Conservation (phyloP, 495 filamentous ascomycete species). For the Penicillium dipodomyicola region DNA sequence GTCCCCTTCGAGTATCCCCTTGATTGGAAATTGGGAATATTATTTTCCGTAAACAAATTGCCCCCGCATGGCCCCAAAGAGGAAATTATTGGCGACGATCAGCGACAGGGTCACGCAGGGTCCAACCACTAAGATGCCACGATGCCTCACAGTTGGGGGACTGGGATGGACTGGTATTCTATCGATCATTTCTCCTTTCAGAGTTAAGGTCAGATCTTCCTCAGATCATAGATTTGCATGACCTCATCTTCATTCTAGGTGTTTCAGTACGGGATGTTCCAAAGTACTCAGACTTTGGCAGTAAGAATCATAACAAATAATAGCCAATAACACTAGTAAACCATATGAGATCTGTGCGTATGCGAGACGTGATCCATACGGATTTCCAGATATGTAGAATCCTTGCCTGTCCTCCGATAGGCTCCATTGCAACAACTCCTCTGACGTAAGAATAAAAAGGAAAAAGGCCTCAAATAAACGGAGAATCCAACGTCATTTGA, state of each 20-base stretch:
- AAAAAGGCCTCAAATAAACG: background rate
- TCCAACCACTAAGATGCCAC: slow-evolving; percentile 14
- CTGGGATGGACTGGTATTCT: background rate
- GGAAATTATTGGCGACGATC: slow-evolving; percentile 22
- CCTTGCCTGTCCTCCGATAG: background rate
- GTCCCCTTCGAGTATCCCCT: slow-evolving; percentile 10
- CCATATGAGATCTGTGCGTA: background rate
- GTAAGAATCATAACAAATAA: background rate
- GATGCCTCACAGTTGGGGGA: no score
- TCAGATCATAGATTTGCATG: slow-evolving; percentile 1
- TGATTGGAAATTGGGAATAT: slow-evolving; percentile 14
- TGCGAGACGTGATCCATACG: background rate
- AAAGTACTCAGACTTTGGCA: no score
- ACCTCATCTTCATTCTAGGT: slow-evolving; percentile 11
- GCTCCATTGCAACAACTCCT: background rate
- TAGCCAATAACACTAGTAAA: background rate
- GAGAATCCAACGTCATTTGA: slow-evolving; percentile 1
- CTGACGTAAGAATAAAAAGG: slow-evolving; percentile 1
- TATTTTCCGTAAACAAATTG: slow-evolving; percentile 9
- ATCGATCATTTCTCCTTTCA: slow-evolving; percentile 7
- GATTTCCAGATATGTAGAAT: background rate
- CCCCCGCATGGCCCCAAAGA: slow-evolving; percentile 21
- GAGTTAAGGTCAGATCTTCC: slow-evolving; percentile 10
- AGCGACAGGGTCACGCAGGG: slow-evolving; percentile 18
- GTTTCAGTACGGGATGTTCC: background rate